phyloP scores from a whole-genome alignment of 345 rosid genomes.

The Camelina neglecta region DNA sequence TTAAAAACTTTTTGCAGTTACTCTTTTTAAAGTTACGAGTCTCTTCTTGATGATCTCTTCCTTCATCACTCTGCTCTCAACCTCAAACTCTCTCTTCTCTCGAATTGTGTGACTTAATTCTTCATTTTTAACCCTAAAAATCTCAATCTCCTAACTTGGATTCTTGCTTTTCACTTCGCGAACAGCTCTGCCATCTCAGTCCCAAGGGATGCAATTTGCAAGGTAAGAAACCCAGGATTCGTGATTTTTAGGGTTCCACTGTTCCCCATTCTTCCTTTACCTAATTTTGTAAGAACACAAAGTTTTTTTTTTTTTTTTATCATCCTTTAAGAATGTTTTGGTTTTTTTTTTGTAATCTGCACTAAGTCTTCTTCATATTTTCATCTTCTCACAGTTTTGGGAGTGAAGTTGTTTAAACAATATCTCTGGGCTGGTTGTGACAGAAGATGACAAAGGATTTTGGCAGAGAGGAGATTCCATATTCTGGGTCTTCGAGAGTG shows the following conservation, averaged over 20 bases:
- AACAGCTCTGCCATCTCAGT: slow-evolving; percentile 22
- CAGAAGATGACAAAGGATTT: slow-evolving; percentile 21
- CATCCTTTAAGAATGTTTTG: background rate
- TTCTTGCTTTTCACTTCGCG: slow-evolving; percentile 3
- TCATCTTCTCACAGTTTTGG: background rate
- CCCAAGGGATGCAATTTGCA: slow-evolving; percentile 12
- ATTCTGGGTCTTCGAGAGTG: slow-evolving; percentile 20
- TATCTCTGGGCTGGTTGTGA: slow-evolving; percentile 18
- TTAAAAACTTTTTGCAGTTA: background rate
- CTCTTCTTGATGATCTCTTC: slow-evolving; percentile 19
- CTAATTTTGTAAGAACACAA: background rate
- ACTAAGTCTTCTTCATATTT: background rate
- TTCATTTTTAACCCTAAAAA: background rate
- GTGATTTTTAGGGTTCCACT: background rate
- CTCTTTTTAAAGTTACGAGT: background rate
- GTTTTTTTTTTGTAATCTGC: background rate
- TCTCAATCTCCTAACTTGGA: background rate
- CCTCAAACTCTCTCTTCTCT: slow-evolving; percentile 11
- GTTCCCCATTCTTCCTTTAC: slow-evolving; percentile 4
- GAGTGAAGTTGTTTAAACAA: background rate
- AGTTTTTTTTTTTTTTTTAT: too few species aligned
- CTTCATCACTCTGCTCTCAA: background rate
- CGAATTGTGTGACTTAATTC: background rate
- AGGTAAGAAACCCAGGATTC: slow-evolving; percentile 1
- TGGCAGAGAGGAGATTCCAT: slow-evolving; percentile 32